Evolutionary conservation across 306 rosid genomes (phyloP).

Genomic region (Lotus japonicus): DNA sequence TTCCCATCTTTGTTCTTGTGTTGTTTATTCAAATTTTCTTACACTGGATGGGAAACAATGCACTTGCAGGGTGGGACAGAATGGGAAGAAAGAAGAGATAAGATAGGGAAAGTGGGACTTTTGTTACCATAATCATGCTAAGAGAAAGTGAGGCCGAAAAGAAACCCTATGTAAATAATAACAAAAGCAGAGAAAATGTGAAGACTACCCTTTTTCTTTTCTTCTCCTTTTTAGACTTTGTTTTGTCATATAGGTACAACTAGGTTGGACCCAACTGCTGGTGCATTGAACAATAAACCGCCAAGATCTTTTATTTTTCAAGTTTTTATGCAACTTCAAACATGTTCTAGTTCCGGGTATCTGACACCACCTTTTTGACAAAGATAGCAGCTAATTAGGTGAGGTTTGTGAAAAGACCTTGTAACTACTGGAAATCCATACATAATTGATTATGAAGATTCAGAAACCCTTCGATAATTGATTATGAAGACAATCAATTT

Average conservation of each 20-base stretch:
- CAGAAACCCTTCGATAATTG: no score
- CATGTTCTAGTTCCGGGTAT: not conserved
- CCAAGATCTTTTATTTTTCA: not conserved
- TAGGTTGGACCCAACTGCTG: conserved; percentile 36
- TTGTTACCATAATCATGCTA: conserved; percentile 29
- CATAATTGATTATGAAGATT: no score
- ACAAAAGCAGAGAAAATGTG: conserved; percentile 49
- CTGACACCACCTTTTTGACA: conserved; percentile 18
- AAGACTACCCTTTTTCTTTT: conserved; percentile 34
- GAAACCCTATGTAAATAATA: conserved; percentile 23
- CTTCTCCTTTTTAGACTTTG: conserved; percentile 31
- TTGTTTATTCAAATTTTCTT: not conserved
- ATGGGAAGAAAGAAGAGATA: conserved; percentile 25
- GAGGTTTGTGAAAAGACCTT: conserved; percentile 2
- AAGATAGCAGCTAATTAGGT: conserved; percentile 18
- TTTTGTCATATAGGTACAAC: conserved; percentile 39
- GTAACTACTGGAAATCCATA: no score
- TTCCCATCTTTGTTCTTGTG: not conserved
- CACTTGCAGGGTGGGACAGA: conserved; percentile 23
- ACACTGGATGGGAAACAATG: conserved; percentile 19
- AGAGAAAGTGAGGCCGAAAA: conserved; percentile 35
- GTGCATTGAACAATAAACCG: conserved; percentile 37
- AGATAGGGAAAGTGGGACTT: conserved; percentile 36
- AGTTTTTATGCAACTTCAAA: conserved; percentile 30
- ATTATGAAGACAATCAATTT: no score